A percentile compares a stretch with the other conserved stretches of the same genome.
These are phyloP conservation scores for Wallacemonas sp. DNA, from an alignment of 208 protist genomes.

Conservation along the genomic window DNA sequence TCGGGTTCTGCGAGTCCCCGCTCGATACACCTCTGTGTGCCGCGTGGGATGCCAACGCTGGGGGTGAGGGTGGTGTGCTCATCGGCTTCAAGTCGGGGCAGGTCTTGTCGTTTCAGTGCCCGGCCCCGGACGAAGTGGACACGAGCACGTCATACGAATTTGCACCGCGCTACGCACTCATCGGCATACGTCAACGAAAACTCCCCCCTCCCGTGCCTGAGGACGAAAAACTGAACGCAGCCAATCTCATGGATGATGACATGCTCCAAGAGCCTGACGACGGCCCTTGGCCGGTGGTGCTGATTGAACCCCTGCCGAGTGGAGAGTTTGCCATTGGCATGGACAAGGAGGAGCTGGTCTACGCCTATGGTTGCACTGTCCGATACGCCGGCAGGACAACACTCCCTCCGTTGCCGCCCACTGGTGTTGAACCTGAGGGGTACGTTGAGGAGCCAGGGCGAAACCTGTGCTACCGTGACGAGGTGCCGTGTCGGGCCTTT, in stretches of 20 bases:
- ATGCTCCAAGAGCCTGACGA: slow-evolving; percentile 78
- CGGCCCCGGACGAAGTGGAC: slow-evolving; percentile 46
- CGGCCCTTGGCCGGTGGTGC: slow-evolving; percentile 65
- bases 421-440: slow-evolving; percentile 77
- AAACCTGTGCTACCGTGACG: slow-evolving; percentile 81
- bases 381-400: slow-evolving; percentile 56
- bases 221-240: slow-evolving; percentile 49
- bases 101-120: slow-evolving; percentile 60
- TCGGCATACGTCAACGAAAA: slow-evolving; percentile 77
- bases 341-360: slow-evolving; percentile 67
- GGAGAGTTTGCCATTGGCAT: slow-evolving; percentile 54
- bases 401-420: slow-evolving; percentile 81
- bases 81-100: slow-evolving; percentile 68
- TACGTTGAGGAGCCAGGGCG: slow-evolving; percentile 88
- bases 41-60: slow-evolving; percentile 55
- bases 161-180: slow-evolving; percentile 45
- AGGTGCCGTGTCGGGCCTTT: slow-evolving; percentile 31
- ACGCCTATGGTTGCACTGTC: slow-evolving; percentile 53
- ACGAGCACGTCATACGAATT: slow-evolving; percentile 72
- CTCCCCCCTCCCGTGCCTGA: slow-evolving; percentile 48
- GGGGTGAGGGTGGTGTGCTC: slow-evolving; percentile 39
- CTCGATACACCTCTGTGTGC: slow-evolving; percentile 45
- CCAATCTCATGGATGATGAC: slow-evolving; percentile 57
- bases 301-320: slow-evolving; percentile 41
- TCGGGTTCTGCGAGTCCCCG: slow-evolving; percentile 80